phyloP scores from a whole-genome alignment of 768 basidiomycete species.

The Psilocybe tampanensis region DNA sequence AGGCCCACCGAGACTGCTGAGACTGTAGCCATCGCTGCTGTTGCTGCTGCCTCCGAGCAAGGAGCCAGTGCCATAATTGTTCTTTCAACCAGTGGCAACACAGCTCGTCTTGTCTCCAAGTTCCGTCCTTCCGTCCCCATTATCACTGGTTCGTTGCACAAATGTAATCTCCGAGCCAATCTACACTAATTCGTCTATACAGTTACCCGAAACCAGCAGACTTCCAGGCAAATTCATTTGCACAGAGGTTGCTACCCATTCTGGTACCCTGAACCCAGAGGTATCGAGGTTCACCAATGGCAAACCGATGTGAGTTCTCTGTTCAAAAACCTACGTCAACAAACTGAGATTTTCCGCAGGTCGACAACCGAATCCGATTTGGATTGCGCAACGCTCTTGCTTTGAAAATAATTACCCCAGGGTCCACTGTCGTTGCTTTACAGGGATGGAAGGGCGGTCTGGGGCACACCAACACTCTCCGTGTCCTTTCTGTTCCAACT shows the following conservation, averaged over 20 bases:
- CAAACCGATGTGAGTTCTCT: slow-evolving; percentile 83
- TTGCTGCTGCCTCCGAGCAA: slow-evolving; percentile 94
- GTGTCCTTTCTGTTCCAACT: slow-evolving; percentile 82
- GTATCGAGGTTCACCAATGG: slow-evolving; percentile 88
- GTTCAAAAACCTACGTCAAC: background rate
- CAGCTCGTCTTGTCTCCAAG: slow-evolving; percentile 94
- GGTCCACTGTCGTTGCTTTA: slow-evolving; percentile 89
- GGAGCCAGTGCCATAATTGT: slow-evolving; percentile 94
- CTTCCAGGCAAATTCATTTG: slow-evolving; percentile 94
- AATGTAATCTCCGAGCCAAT: background rate
- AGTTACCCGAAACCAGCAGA: slow-evolving; percentile 97
- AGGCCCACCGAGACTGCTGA: slow-evolving; percentile 94
- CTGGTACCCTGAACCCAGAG: slow-evolving; percentile 95
- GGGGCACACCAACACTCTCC: slow-evolving; percentile 92
- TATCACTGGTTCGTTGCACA: slow-evolving; percentile 71
- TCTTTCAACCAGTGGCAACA: slow-evolving; percentile 95
- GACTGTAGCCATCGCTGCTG: slow-evolving; percentile 95
- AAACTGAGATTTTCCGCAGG: slow-evolving; percentile 41
- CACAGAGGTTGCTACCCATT: slow-evolving; percentile 97
- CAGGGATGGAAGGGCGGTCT: slow-evolving; percentile 99
- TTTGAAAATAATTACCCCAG: slow-evolving; percentile 85
- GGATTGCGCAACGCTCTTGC: slow-evolving; percentile 83
- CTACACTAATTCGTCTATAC: background rate
- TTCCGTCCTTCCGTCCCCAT: slow-evolving; percentile 94
- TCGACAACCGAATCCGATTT: slow-evolving; percentile 88